Evolutionary conservation across 2,329 filamentous ascomycete genomes (phyloP), one percentile per base, ranked within the genome.

Genomic region (Reticulascus tulasneorum): DNA sequence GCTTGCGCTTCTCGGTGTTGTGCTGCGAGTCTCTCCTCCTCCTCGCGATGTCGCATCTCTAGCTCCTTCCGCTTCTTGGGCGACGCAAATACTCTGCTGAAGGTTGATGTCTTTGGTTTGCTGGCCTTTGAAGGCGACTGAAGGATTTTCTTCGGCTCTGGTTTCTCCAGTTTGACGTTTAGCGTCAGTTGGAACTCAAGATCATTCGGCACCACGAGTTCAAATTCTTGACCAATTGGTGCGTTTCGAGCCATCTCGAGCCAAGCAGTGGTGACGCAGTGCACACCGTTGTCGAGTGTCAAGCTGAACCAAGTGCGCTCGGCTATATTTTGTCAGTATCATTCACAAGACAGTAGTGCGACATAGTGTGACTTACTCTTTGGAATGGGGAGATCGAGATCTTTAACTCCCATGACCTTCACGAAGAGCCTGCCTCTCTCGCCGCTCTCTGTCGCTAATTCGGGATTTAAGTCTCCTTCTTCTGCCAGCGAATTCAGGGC

Each of bases 141-240:
- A 10, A 44, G 31, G 2, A 74, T 56, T 36, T 66, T 66, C 42
- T 68, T 68, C 10, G 84, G 74, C 18, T 82, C 79, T 6, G 86
- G 86, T 54, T 90, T 86, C 47, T 90, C 85, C 17, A 97, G 74
- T 67, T 96, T 96, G 47, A 94, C 94, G 49, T 96, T 94, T 11
- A 98, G 76, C 1, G 93, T 97, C 24, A 98, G 77, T 63, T 98
- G 93, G 66, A 98, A 98, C 60, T 98, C 93, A n/a, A 98, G 79
- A 51, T 98, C 93, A 50, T 95, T 93, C 32, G 94, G 83, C 18
- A 98, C 93, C 21, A 97, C 90, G 28, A 98, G 80, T 65, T 98
- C 93, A 51, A 98, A 98, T 58, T 98, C 93, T 56, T 98, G 93
- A 7, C 91, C 93, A 49, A 98, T 97, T 0, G 93, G 89, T 3